Evolutionary conservation across 2,329 filamentous ascomycete genomes (phyloP), one percentile per base, ranked within the genome.

Genomic region (Pyricularia sp.): DNA sequence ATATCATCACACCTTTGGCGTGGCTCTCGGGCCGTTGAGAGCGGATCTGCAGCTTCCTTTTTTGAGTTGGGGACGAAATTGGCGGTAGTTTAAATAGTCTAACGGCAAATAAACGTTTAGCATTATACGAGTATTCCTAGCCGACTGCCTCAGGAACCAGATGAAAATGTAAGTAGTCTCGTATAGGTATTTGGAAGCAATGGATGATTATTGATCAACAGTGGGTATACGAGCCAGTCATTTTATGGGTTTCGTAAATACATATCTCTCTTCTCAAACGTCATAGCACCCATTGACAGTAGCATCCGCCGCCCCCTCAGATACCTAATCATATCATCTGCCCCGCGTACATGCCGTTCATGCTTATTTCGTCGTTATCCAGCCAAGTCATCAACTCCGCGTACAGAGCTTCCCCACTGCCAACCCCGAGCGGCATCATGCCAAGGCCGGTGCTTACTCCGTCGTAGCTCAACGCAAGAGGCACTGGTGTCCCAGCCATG

Each of bases 371-470:
- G 33, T 69, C 68, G 12, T 58, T 64, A n/a, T 67, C 65, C 25
- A 65, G 64, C 68, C 68, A 69, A 6, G 55, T 64, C 65, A 67
- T 50, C 3, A 69, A 65, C 68, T 69, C 68, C 25, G 33, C 31
- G 58, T 67, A 69, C 17, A 67, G 58, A 7, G 68, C 58, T 10
- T 67, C 59, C 26, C 65, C 68, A 25, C n/a, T 33, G 5, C 55
- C 42, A 12, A 64, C 23, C n/a, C 30, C 59, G 30, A 66, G 33
- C 28, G 63, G 25, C 59, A 66, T 63, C 33, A 69, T 63, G 11
- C 31, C 64, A 7, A 67, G 7, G 3, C 30, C 66, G 26, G 50
- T 14, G 14, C 6, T 67, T n/a, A 17, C 11, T 26, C 25, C 14
- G n/a, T 67, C 28, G 58, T 28, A 68, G 7, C 17, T 23, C n/a